Evolutionary conservation across 208 protist genomes (phyloP).

Genomic region (Balamuthia mandrillaris): DNA sequence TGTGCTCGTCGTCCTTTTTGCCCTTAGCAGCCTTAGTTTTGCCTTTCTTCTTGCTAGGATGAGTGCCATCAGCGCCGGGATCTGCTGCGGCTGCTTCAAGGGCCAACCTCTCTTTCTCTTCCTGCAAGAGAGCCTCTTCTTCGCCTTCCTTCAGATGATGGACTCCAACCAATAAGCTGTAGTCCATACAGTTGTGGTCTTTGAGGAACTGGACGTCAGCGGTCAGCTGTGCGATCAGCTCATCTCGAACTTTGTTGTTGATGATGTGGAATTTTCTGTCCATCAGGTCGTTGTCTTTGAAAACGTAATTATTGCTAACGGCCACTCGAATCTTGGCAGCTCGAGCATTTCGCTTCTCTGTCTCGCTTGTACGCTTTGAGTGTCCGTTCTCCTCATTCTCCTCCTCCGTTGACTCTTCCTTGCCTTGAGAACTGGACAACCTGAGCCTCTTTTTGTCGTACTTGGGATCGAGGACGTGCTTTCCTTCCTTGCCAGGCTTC

Average conservation of each 20-base stretch:
- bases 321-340: too few relatives aligned
- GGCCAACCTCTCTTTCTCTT: too few relatives aligned
- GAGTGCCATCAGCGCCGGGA: neutral
- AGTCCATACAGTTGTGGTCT: constrained; percentile 29
- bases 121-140: too few relatives aligned
- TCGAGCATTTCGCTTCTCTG: too few relatives aligned
- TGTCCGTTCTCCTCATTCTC: too few relatives aligned
- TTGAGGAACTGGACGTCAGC: constrained; percentile 26
- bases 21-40: too few relatives aligned
- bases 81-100: neutral
- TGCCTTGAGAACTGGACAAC: neutral
- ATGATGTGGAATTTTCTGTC: neutral
- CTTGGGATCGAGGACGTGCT: neutral
- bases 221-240: neutral
- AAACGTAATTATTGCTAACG: neutral
- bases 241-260: neutral
- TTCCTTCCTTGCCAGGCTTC: neutral
- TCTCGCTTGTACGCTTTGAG: too few relatives aligned
- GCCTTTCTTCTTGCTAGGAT: too few relatives aligned
- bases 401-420: neutral
- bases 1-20: too few relatives aligned
- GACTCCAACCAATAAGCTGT: constrained; percentile 23
- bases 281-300: constrained; percentile 29
- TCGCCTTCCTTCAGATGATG: neutral
- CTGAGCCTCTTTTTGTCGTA: too few relatives aligned